Percentiles rank a stretch among this genome's conserved stretches.
These are phyloP conservation scores for Myochromella boudieri DNA, from an alignment of 768 basidiomycete species.

Conservation along the genomic window DNA sequence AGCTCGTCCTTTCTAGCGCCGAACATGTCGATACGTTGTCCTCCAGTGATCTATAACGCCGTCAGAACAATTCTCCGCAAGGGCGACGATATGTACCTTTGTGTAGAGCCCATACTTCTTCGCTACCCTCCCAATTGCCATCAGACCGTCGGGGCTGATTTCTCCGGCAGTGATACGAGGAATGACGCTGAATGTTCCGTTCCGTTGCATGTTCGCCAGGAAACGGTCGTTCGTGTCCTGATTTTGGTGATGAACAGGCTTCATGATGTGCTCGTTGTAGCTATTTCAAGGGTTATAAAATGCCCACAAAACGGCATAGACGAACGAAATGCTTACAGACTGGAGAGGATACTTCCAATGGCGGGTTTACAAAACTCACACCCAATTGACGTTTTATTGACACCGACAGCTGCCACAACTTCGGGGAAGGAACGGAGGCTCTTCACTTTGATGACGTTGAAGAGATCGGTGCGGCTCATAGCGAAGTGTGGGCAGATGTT, in stretches of 20 bases:
- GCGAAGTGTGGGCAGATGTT: conserved; percentile 67
- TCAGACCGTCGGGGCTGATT: no score
- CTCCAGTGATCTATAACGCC: conserved; percentile 24
- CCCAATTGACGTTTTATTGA: conserved; percentile 49
- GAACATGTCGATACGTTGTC: conserved; percentile 69
- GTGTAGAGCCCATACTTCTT: conserved; percentile 71
- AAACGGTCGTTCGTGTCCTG: conserved; percentile 75
- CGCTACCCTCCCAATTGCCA: conserved; percentile 62
- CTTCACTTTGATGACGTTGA: conserved; percentile 64
- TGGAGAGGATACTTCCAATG: conserved; percentile 52
- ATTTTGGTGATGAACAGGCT: conserved; percentile 60
- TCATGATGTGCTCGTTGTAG: conserved; percentile 68
- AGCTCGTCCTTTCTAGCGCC: conserved; percentile 70
- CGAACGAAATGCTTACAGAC: no score
- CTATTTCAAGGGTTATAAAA: no score
- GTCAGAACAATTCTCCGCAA: conserved; percentile 24
- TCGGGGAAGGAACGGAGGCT: conserved; percentile 54
- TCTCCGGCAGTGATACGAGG: conserved; percentile 74
- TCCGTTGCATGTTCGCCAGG: conserved; percentile 72
- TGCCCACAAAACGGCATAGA: no score
- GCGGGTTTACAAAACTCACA: conserved; percentile 78
- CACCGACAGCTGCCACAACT: conserved; percentile 51
- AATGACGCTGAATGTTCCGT: conserved; percentile 71
- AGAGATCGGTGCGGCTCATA: conserved; percentile 65
- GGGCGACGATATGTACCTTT: no score